Evolutionary conservation across 345 rosid genomes (phyloP).

Genomic region (Theobroma cacao): DNA sequence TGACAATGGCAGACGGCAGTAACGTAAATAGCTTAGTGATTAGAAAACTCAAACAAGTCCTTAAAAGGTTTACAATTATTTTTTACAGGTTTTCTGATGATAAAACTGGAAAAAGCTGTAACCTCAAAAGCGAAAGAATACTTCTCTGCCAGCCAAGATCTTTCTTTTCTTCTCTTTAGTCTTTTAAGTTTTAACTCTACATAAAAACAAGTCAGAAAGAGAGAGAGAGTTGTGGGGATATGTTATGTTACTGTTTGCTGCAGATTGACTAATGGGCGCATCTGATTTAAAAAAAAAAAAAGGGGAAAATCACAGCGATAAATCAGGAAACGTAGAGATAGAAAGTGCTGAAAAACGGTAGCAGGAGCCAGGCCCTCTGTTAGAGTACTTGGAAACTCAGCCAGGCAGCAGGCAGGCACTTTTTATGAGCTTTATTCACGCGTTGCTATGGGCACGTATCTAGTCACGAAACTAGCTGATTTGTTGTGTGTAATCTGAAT

Average conservation of each 20-base stretch:
- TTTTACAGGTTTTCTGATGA: not conserved
- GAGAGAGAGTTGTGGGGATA: not conserved
- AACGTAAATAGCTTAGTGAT: too few species aligned
- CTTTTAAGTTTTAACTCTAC: not conserved
- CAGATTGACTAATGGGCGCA: not conserved
- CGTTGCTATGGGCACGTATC: not conserved
- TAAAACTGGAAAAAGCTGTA: not conserved
- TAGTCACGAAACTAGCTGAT: not conserved
- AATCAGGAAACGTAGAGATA: slow-evolving; percentile 32
- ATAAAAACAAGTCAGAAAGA: not conserved
- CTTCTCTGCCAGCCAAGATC: not conserved
- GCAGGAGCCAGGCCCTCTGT: not conserved
- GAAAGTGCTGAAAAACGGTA: not conserved
- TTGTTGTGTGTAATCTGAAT: not conserved
- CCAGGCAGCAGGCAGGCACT: not conserved
- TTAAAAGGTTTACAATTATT: not conserved
- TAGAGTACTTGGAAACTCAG: slow-evolving; percentile 1
- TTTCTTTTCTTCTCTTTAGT: not conserved
- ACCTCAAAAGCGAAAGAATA: not conserved
- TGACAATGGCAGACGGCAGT: too few species aligned
- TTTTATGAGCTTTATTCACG: not conserved
- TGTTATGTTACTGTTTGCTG: not conserved
- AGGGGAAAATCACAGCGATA: slow-evolving; percentile 15
- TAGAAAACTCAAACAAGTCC: not conserved
- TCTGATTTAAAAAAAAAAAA: not conserved